Percentiles rank a stretch among this genome's conserved stretches.
Evolutionary conservation across 768 basidiomycete species (phyloP).

Genomic region (Tulasnella calospora): DNA sequence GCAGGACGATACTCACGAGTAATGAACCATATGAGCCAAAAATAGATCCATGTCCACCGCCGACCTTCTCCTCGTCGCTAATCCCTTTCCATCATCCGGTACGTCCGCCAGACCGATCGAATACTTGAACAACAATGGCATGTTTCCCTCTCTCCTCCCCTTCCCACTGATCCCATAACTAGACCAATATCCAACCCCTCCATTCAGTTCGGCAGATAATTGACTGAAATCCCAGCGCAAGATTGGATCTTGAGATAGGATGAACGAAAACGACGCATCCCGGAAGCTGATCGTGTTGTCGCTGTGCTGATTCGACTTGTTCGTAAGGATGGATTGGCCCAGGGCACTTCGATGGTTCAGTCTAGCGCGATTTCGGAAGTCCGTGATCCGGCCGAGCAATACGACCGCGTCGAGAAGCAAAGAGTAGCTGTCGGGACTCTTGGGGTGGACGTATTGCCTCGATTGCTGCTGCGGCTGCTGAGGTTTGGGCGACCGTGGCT

Average conservation of each 20-base stretch:
- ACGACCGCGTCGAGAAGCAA: conserved; percentile 15
- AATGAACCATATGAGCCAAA: conserved; percentile 22
- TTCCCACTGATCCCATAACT: not conserved
- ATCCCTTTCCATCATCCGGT: not conserved
- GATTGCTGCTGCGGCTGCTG: not conserved
- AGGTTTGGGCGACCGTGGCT: not conserved
- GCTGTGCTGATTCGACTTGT: not conserved
- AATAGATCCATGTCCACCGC: conserved; percentile 21
- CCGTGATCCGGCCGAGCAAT: conserved; percentile 18
- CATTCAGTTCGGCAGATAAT: not conserved
- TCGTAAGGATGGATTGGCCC: not conserved
- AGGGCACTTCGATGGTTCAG: not conserved
- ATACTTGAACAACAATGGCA: conserved; percentile 14
- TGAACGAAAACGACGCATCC: not conserved
- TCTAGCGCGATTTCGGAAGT: not conserved
- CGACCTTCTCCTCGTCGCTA: not conserved
- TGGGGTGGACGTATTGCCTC: not conserved
- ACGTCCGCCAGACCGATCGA: conserved; percentile 17
- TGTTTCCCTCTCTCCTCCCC: not conserved
- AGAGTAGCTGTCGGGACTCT: conserved; percentile 14
- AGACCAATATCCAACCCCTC: conserved; percentile 9
- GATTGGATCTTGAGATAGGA: not conserved
- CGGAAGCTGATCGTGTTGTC: not conserved
- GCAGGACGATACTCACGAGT: conserved; percentile 12
- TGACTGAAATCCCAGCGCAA: conserved; percentile 14